A percentile compares a stretch with the other conserved stretches of the same genome.
phyloP scores from a whole-genome alignment of 495 filamentous ascomycete species.

The Amniculicola lignicola region DNA sequence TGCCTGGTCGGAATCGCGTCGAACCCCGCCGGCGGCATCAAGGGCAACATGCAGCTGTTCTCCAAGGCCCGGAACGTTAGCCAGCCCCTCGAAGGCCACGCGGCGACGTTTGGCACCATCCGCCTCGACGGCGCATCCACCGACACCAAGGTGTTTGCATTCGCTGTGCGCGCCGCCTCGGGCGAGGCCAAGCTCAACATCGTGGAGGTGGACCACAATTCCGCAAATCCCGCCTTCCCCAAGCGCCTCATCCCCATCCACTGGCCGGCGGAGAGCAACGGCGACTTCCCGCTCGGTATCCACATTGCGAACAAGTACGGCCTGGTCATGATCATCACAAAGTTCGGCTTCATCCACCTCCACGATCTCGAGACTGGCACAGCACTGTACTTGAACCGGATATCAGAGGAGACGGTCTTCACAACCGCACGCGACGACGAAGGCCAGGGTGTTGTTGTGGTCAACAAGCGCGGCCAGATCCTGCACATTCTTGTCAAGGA shows the following conservation, averaged over 20 bases:
- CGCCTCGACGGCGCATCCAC: conserved; percentile 81
- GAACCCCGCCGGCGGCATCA: conserved; percentile 88
- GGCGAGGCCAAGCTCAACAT: conserved; percentile 91
- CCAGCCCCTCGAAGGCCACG: conserved; percentile 96
- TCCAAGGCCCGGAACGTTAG: conserved; percentile 94
- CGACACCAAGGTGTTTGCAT: conserved; percentile 94
- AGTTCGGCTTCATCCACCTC: conserved; percentile 98
- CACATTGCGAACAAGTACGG: conserved; percentile 95
- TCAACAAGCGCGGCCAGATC: conserved; percentile 96
- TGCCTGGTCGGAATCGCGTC: conserved; percentile 93
- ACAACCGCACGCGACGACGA: conserved; percentile 82
- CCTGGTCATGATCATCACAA: conserved; percentile 94
- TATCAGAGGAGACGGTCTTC: conserved; percentile 98
- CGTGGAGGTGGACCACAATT: conserved; percentile 92
- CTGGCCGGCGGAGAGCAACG: conserved; percentile 90
- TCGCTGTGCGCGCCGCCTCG: conserved; percentile 80
- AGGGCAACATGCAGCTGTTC: conserved; percentile 94
- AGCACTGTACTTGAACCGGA: conserved; percentile 99
- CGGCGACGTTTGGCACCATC: conserved; percentile 88
- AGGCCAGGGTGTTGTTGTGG: conserved; percentile 82
- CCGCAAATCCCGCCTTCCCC: conserved; percentile 77
- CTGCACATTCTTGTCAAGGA: conserved; percentile 91
- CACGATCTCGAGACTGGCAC: conserved; percentile 95
- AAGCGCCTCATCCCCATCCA: conserved; percentile 98
- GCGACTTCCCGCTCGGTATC: conserved; percentile 98